phyloP scores from a whole-genome alignment of 2,329 filamentous ascomycete species.

The Graphilbum ipis-grandicollis region DNA sequence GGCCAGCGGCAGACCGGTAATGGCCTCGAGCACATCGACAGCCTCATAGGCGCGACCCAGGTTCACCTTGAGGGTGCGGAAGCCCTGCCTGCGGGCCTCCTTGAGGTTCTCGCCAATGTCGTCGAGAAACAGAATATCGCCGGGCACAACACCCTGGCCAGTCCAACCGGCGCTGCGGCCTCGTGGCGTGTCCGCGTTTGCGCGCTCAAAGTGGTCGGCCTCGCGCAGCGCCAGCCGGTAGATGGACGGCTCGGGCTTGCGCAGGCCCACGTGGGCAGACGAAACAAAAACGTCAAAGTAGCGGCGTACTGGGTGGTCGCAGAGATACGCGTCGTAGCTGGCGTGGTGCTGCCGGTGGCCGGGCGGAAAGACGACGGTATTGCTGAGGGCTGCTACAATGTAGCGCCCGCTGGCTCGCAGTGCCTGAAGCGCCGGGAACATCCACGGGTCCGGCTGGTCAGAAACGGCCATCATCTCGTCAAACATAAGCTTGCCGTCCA shows the following conservation, averaged over 20 bases:
- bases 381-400: constrained; percentile 69
- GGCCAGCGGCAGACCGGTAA: constrained; percentile 50
- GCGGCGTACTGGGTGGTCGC: constrained; percentile 38
- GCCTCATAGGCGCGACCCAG: constrained; percentile 66
- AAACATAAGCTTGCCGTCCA: constrained; percentile 70
- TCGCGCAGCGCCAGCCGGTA: constrained; percentile 57
- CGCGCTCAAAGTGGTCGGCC: constrained; percentile 44
- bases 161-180: constrained; percentile 25
- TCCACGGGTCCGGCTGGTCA: constrained; percentile 60
- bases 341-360: constrained; percentile 49
- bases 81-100: constrained; percentile 54
- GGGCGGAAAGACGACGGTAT: constrained; percentile 73
- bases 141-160: constrained; percentile 31
- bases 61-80: constrained; percentile 70
- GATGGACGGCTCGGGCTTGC: constrained; percentile 73
- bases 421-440: constrained; percentile 64
- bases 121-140: constrained; percentile 73
- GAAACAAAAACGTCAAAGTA: constrained; percentile 80
- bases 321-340: constrained; percentile 31
- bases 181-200: constrained; percentile 23
- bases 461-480: constrained; percentile 77
- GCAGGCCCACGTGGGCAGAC: constrained; percentile 68
- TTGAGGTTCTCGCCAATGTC: constrained; percentile 92
- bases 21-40: constrained; percentile 60
- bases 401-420: constrained; percentile 48